phyloP scores from a whole-genome alignment of 2,329 filamentous ascomycete genomes.

The Fusarium poae region DNA sequence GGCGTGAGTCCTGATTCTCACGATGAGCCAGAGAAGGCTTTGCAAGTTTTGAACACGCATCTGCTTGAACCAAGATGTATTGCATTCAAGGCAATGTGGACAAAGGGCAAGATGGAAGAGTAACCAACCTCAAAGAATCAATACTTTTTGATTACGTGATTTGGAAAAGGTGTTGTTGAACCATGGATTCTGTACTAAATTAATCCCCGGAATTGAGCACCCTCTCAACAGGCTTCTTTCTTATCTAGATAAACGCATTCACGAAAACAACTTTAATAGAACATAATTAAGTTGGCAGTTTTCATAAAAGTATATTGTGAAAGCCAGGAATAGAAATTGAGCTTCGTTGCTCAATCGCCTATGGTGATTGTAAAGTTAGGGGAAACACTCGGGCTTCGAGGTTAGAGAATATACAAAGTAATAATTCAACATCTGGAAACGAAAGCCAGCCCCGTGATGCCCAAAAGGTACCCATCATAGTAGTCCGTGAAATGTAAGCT shows the following conservation, averaged over 20 bases:
- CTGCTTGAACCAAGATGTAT: slow-evolving; percentile 31
- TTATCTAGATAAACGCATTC: neutral
- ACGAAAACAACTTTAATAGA: neutral
- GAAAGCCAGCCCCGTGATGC: neutral
- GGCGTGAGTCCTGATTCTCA: slow-evolving; percentile 34
- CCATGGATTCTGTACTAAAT: neutral
- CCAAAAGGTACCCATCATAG: neutral
- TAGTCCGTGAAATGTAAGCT: neutral
- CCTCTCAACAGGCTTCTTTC: neutral
- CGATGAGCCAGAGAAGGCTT: neutral
- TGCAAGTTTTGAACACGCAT: slow-evolving; percentile 6
- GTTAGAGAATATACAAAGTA: neutral
- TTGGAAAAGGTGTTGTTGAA: neutral
- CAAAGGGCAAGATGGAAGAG: slow-evolving; percentile 4
- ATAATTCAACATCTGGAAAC: neutral
- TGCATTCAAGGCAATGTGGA: slow-evolving; percentile 2
- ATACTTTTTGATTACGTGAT: too few relatives aligned
- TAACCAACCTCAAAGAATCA: neutral
- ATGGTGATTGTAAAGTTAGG: neutral
- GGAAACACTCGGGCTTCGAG: neutral
- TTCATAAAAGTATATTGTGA: neutral
- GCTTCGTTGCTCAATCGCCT: neutral
- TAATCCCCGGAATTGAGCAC: neutral
- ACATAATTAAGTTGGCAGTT: neutral
- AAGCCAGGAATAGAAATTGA: too few relatives aligned